phyloP scores from a whole-genome alignment of 176 grass and related monocot genomes.

The Rhynchospora breviuscula region DNA sequence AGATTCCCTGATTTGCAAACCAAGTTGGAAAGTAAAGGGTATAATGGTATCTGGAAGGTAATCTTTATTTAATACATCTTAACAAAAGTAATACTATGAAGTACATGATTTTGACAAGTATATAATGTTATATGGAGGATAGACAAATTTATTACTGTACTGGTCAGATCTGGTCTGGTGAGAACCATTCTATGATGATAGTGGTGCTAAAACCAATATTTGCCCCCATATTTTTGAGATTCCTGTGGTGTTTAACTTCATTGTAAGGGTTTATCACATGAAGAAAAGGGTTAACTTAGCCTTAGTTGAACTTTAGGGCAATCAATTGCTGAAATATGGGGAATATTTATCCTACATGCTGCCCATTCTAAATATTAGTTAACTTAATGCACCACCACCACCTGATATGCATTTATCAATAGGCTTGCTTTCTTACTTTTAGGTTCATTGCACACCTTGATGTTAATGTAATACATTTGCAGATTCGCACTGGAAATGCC shows the following conservation, averaged over 20 bases:
- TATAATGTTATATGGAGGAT: too few relatives aligned
- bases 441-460: not conserved
- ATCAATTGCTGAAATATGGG: not conserved
- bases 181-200: not conserved
- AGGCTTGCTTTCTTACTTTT: not conserved
- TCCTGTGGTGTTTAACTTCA: not conserved
- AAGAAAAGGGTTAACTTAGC: not conserved
- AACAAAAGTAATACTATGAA: not conserved
- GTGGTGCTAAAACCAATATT: not conserved
- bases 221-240: not conserved
- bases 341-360: not conserved
- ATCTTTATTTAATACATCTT: conserved; percentile 11
- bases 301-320: not conserved
- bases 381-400: not conserved
- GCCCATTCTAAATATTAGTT: not conserved
- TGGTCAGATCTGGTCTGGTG: not conserved
- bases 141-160: not conserved
- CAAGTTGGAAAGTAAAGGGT: conserved; percentile 54
- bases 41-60: conserved; percentile 82
- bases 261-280: not conserved
- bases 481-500: conserved; percentile 87
- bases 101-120: too few relatives aligned
- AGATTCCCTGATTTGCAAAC: conserved; percentile 75
- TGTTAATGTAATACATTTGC: conserved; percentile 19
- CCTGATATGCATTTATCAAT: not conserved